These are phyloP conservation scores for Drechmeria coniospora DNA, from an alignment of 2,329 filamentous ascomycete species.

Conservation along the genomic window DNA sequence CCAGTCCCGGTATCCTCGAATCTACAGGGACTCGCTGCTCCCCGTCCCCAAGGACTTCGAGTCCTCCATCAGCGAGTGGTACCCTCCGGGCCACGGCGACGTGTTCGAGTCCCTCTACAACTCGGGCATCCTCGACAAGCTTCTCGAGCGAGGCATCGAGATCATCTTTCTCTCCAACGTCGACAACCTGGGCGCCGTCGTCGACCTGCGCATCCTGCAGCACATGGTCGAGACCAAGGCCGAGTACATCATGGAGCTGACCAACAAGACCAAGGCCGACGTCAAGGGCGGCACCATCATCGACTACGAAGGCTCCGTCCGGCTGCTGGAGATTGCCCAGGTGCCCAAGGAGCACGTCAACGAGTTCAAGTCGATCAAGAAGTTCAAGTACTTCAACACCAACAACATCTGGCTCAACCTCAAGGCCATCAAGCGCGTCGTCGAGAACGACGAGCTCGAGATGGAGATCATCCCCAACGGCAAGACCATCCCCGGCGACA, in stretches of 20 bases:
- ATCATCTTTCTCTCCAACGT: conserved; percentile 98
- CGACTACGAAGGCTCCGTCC: conserved; percentile 93
- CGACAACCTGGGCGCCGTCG: conserved; percentile 94
- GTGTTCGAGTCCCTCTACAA: conserved; percentile 99
- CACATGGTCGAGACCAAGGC: conserved; percentile 97
- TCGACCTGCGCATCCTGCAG: conserved; percentile 94
- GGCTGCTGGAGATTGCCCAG: conserved; percentile 95
- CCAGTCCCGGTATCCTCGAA: conserved; percentile 95
- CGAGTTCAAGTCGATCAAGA: conserved; percentile 99
- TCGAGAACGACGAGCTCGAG: conserved; percentile 94
- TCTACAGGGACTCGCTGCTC: conserved; percentile 94
- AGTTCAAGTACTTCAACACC: conserved; percentile 99
- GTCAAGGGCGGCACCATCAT: conserved; percentile 99
- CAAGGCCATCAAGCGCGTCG: conserved; percentile 92
- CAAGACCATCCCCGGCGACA: conserved; percentile 96
- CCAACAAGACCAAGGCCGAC: conserved; percentile 99
- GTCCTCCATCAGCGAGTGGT: conserved; percentile 90
- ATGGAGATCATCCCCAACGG: conserved; percentile 99
- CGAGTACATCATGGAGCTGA: conserved; percentile 99
- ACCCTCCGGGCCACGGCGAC: conserved; percentile 97
- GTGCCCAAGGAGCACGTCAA: conserved; percentile 99
- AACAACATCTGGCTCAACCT: conserved; percentile 99
- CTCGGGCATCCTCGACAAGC: conserved; percentile 93
- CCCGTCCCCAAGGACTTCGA: conserved; percentile 83
- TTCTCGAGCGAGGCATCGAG: conserved; percentile 88